phyloP scores from a whole-genome alignment of 306 rosid genomes.

The Trifolium dubium region DNA sequence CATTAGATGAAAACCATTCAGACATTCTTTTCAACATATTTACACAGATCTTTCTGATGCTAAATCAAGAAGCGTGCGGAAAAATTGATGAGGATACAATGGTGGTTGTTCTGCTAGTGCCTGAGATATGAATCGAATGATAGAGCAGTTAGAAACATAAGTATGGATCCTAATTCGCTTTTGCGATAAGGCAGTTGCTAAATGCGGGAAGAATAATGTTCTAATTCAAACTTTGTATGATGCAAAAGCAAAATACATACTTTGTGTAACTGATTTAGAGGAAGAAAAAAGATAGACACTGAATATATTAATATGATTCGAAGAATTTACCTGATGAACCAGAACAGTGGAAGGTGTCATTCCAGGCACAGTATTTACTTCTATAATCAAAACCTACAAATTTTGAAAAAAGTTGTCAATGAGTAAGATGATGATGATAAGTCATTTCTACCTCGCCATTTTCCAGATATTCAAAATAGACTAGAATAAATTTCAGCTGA shows the following conservation, averaged over 20 bases:
- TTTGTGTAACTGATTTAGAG: background rate
- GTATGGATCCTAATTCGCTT: constrained; percentile 6
- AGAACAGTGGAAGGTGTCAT: constrained; percentile 97
- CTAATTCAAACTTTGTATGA: background rate
- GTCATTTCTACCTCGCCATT: constrained; percentile 16
- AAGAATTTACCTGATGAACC: constrained; percentile 80
- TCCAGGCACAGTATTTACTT: constrained; percentile 98
- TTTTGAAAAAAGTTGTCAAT: constrained; percentile 33
- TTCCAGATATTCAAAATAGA: background rate
- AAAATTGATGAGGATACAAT: constrained; percentile 83
- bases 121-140: constrained; percentile 54
- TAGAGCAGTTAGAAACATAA: constrained; percentile 37
- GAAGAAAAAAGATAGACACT: background rate
- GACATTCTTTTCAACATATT: constrained; percentile 22
- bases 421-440: constrained; percentile 31
- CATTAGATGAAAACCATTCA: constrained; percentile 25
- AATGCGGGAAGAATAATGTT: background rate
- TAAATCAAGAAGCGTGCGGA: constrained; percentile 81
- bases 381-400: constrained; percentile 79
- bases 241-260: background rate
- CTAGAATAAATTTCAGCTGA: background rate
- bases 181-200: background rate
- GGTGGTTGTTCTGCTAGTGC: constrained; percentile 89
- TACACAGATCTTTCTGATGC: constrained; percentile 64
- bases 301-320: constrained; percentile 10